Percentiles rank a stretch among this genome's conserved stretches.
phyloP scores from a whole-genome alignment of 2,329 filamentous ascomycete species.

The Geosmithia flava region DNA sequence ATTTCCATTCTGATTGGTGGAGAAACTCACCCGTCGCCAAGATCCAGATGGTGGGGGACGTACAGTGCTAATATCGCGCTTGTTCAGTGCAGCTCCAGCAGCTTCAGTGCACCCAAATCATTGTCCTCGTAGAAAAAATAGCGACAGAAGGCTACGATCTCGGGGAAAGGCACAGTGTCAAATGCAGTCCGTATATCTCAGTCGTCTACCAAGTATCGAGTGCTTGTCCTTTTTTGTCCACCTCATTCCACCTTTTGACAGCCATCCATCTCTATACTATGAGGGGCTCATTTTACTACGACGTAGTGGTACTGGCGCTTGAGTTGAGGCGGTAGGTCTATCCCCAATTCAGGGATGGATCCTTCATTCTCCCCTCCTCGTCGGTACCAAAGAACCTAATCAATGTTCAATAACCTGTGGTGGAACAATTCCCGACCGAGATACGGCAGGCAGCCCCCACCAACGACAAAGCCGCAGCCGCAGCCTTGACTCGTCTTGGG shows the following conservation, averaged over 20 bases:
- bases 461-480: conserved; percentile 8
- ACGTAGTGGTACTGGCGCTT: not conserved
- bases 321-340: not conserved
- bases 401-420: conserved; percentile 8
- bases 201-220: not conserved
- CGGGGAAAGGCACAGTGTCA: not conserved
- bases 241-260: not conserved
- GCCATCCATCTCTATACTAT: not conserved
- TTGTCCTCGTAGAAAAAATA: not conserved
- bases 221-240: not conserved
- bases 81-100: not conserved
- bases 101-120: too few species aligned
- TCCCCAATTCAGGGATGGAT: not conserved
- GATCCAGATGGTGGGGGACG: not conserved
- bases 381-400: not conserved
- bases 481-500: not conserved
- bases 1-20: not conserved
- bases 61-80: not conserved
- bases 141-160: not conserved
- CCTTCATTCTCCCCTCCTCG: not conserved
- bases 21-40: not conserved
- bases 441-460: conserved; percentile 6
- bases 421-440: conserved; percentile 13
- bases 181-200: not conserved
- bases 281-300: not conserved